phyloP scores from a whole-genome alignment of 73 alveolate species.

The Effrenium voratum region DNA sequence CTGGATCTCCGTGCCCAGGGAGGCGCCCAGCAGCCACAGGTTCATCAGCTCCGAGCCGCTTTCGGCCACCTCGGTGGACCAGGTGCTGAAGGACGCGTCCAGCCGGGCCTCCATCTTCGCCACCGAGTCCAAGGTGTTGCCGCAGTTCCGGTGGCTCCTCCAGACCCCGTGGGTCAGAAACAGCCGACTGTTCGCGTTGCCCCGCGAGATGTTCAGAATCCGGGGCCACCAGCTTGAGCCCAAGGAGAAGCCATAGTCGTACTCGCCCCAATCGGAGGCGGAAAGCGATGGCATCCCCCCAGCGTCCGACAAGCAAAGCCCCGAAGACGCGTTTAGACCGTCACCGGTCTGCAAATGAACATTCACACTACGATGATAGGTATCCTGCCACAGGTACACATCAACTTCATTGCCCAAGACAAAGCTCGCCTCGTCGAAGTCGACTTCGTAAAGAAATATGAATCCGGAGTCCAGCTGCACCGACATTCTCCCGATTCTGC shows the following conservation, averaged over 20 bases:
- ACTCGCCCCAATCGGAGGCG: neutral
- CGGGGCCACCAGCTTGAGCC: neutral
- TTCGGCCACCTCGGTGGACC: slow-evolving; percentile 2
- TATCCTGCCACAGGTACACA: neutral
- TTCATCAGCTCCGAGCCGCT: neutral
- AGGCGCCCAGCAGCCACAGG: neutral
- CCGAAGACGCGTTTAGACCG: neutral
- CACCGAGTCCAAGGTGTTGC: neutral
- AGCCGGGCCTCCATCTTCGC: neutral
- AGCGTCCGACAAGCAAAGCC: neutral
- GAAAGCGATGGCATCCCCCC: neutral
- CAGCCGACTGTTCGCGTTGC: neutral
- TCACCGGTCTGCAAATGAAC: neutral
- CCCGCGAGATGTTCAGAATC: neutral
- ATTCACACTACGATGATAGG: neutral
- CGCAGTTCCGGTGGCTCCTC: slow-evolving; percentile 4
- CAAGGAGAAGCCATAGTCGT: neutral
- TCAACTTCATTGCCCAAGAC: neutral
- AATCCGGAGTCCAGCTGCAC: neutral
- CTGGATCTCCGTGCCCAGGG: neutral
- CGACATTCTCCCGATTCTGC: neutral
- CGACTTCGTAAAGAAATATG: neutral
- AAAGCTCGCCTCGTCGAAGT: neutral
- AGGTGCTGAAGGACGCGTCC: neutral
- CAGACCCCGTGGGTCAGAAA: neutral